These are phyloP conservation scores for Aspergillus texensis DNA, from an alignment of 2,329 filamentous ascomycete genomes.

Conservation along the genomic window DNA sequence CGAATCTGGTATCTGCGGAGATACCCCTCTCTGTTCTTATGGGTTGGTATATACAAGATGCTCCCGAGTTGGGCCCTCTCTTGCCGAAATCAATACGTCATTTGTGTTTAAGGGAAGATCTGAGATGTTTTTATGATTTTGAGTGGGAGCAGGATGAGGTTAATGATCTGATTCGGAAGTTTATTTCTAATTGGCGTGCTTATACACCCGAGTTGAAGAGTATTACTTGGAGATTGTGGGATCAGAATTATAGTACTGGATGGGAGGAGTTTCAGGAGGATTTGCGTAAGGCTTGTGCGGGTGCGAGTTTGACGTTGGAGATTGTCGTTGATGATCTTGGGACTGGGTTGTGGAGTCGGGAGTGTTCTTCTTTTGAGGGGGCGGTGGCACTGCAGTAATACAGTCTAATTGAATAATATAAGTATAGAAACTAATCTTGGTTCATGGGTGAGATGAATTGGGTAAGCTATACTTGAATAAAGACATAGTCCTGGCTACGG, in stretches of 20 bases:
- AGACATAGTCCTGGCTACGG: too few species aligned
- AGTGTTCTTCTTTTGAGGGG: background rate
- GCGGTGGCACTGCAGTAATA: too few species aligned
- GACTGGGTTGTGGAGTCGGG: slow-evolving; percentile 4
- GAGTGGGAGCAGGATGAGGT: slow-evolving; percentile 2
- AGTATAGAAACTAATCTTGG: too few species aligned
- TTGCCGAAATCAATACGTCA: background rate
- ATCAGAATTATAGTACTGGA: background rate
- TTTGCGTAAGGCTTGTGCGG: background rate
- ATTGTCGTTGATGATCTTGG: slow-evolving; percentile 9
- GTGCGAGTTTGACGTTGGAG: background rate
- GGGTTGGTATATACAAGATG: background rate
- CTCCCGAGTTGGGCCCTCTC: background rate
- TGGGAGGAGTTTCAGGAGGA: background rate
- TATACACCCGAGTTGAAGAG: background rate
- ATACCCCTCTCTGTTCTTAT: background rate
- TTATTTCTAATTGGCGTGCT: background rate
- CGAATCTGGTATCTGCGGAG: background rate
- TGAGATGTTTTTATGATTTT: slow-evolving; percentile 1
- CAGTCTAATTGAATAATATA: too few species aligned
- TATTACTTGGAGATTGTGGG: background rate
- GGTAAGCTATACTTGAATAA: too few species aligned
- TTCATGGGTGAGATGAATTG: too few species aligned
- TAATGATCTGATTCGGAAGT: background rate
- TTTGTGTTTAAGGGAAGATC: background rate